Base-by-base conservation (phyloP, 2,329 filamentous ascomycete species). In the Aspergillus eucalypticola region DNA sequence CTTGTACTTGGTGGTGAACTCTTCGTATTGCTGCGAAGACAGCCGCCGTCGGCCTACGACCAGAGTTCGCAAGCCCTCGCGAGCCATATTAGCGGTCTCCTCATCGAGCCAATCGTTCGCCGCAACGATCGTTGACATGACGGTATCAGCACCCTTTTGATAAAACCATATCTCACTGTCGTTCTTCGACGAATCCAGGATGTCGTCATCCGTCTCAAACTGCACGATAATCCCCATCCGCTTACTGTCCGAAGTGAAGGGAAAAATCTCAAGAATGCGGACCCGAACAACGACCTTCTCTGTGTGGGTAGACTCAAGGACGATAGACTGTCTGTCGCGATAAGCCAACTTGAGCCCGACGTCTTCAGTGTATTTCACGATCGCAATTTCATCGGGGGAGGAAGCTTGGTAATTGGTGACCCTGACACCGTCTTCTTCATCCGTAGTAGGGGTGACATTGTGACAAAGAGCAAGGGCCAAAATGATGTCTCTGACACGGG, bases 71-170 rank as follows among this genome's bases (percentile, higher is more conserved):
- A 99, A 81, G 41, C 95, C 95, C 81, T 99, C 96, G 51, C 95
- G 88, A 5, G 96, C 96, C 96, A 99, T 99, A 74, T 99, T 99
- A n/a, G 92, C 91, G 0, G 95, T 98, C 76, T 99, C 95, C 75
- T 99, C 95, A 67, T 99, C 95, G 0, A 99, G 86, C 96, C 95
- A 99, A 79, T 99, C 95, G 71, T 98, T 99, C 17, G 93, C 87
- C 7, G 90, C 91, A 38, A 99, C 95, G 66, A 99, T 98, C 3
- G 89, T 85, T n/a, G 89, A 86, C 96, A 99, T 99, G 64, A 99
- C 94, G 0, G 95, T 98, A 74, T 99, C 96, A 2, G 95, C 96
- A 62, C 95, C 95, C 77, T 99, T 99, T 71, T 99, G 93, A 72
- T 94, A 98, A 78, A 99, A 99, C 90, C 94, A 97, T 29, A 98